Evolutionary conservation across 139 green algal genomes (phyloP).

Genomic region (Ulvella scutata): DNA sequence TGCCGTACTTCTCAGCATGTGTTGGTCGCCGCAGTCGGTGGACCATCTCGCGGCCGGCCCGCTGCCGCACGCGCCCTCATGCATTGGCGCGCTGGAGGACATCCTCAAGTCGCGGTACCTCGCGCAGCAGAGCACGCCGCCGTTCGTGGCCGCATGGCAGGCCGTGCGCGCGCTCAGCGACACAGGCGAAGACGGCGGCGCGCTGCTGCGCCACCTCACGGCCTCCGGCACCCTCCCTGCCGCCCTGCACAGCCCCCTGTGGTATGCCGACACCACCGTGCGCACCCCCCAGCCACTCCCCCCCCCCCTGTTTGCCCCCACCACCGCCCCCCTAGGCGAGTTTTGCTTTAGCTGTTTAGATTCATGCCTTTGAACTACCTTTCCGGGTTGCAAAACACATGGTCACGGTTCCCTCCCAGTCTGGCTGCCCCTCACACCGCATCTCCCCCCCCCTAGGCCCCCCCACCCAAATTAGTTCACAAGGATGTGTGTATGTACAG

Average conservation of each 20-base stretch:
- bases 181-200: not conserved
- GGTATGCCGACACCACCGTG: not conserved
- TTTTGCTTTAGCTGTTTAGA: no score
- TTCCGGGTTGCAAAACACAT: no score
- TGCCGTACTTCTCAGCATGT: no score
- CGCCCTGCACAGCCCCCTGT: not conserved
- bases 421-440: no score
- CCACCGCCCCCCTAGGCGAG: no score
- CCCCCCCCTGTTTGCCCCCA: no score
- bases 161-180: not conserved
- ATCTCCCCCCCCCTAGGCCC: no score
- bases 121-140: not conserved
- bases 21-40: not conserved
- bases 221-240: not conserved
- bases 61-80: not conserved
- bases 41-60: not conserved
- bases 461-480: no score
- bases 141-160: not conserved
- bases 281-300: no score
- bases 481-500: no score
- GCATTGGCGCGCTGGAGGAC: not conserved
- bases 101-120: not conserved
- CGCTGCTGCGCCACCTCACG: not conserved
- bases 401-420: no score
- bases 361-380: no score